phyloP scores from a whole-genome alignment of 305 asterid species.

The Euphrasia arctica region DNA sequence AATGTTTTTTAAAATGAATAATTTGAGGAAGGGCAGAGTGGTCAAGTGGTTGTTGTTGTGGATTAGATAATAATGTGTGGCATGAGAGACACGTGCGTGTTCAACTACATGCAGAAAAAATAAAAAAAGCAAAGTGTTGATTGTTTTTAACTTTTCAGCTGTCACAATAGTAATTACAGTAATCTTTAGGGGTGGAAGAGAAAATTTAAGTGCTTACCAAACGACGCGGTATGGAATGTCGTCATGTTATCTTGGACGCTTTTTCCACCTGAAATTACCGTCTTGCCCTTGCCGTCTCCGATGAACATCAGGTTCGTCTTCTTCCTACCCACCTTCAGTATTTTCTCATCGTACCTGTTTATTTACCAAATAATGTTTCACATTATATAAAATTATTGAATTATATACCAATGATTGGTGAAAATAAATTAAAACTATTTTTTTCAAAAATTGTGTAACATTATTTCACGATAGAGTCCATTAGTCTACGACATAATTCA shows the following conservation, averaged over 20 bases:
- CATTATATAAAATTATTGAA: no score
- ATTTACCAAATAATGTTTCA: not conserved
- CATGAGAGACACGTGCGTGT: slow-evolving; percentile 37
- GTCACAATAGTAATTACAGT: slow-evolving; percentile 7
- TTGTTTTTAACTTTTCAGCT: slow-evolving; percentile 16
- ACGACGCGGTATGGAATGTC: slow-evolving; percentile 90
- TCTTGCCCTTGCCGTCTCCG: slow-evolving; percentile 93
- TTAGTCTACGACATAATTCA: not conserved
- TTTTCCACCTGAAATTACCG: slow-evolving; percentile 82
- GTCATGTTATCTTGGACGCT: slow-evolving; percentile 64
- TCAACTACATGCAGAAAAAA: slow-evolving; percentile 22
- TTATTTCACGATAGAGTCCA: no score
- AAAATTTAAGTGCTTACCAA: slow-evolving; percentile 47
- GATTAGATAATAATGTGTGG: slow-evolving; percentile 26
- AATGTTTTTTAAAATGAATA: no score
- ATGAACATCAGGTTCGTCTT: slow-evolving; percentile 84
- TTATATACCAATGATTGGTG: no score
- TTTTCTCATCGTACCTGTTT: slow-evolving; percentile 69
- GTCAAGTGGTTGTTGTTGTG: slow-evolving; percentile 6
- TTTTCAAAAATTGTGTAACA: no score
- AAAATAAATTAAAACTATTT: no score
- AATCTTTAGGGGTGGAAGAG: not conserved
- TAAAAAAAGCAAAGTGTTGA: slow-evolving; percentile 27
- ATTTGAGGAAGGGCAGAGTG: slow-evolving; percentile 14
- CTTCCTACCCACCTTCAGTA: slow-evolving; percentile 79